Conservation (phyloP, 2,329 filamentous ascomycete species). For the Beauveria sp. region DNA sequence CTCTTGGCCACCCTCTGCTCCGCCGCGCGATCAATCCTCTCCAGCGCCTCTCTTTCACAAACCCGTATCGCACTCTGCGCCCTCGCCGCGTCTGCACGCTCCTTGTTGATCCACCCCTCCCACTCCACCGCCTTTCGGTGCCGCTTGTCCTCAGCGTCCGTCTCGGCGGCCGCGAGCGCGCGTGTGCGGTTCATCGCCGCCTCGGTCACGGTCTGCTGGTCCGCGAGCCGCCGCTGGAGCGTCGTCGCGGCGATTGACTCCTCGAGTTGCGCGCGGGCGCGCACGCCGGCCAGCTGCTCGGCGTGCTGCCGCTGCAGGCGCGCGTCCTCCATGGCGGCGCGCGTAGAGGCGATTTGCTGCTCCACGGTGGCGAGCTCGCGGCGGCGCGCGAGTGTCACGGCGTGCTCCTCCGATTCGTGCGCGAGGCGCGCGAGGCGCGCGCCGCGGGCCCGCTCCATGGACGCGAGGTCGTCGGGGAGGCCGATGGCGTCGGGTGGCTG, state of each 20-base stretch:
- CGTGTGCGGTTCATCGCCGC: conserved; percentile 36
- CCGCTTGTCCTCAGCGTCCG: conserved; percentile 35
- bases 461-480: conserved; percentile 41
- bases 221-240: conserved; percentile 30
- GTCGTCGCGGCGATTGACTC: conserved; percentile 30
- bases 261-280: conserved; percentile 39
- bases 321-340: conserved; percentile 43
- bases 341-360: conserved; percentile 36
- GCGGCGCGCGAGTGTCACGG: conserved; percentile 38
- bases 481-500: conserved; percentile 48
- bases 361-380: conserved; percentile 46
- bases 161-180: conserved; percentile 38
- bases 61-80: conserved; percentile 42
- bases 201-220: conserved; percentile 41
- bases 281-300: conserved; percentile 37
- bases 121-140: conserved; percentile 40
- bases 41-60: conserved; percentile 43
- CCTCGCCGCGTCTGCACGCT: conserved; percentile 40
- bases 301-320: conserved; percentile 38
- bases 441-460: conserved; percentile 43
- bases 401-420: conserved; percentile 42
- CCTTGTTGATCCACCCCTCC: conserved; percentile 38
- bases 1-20: conserved; percentile 38
- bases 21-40: conserved; percentile 38
- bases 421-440: conserved; percentile 37